Base-by-base conservation (phyloP, 164 flowering plant genomes). In the Piper betle region DNA sequence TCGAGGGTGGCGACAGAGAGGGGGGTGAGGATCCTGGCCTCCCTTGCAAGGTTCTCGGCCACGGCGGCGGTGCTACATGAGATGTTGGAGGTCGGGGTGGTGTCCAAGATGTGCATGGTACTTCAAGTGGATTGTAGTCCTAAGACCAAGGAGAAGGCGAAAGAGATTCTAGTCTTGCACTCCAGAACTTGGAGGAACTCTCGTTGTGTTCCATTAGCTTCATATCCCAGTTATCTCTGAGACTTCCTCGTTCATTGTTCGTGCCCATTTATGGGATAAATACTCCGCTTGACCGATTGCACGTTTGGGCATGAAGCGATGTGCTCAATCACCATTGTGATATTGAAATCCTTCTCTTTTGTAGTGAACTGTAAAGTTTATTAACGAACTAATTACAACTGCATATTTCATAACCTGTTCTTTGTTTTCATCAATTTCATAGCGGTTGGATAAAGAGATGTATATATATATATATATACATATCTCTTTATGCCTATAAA, bases 81-180 rank as follows among this genome's bases (percentile, higher is more conserved):
- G 68, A 91, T 91, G 97, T 39, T 86, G 77, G 72, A 81, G 20
- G 80, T 86, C 15, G 97, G 97, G 6, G 97, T 72, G 13, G 97
- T 88, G 43, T 48, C 91, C 1, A 91, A 88, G 84, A 57, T 91
- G 72, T 84, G 93, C 61, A 63, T 84, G 73, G 87, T 86, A 59
- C 59, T 84, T 57, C 93, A 91, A 69, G 75, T 80, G 63, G 85
- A 82, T 2, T 39, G 72, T 18, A 67, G 83, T 16, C 0, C 57
- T 5, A 87, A 80, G 78, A 79, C 79, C 2, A 83, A 80, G 62
- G 93, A 86, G 70, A 91, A 75, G 69, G 81, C 82, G 0, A 80
- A 68, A 60, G 86, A 91, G 66, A 79, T 86, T 5, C 80, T 91
- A 39, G 77, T 50, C 48, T 66, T 82, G 81, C 86, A 91, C 59